Percentiles rank a stretch among this genome's conserved stretches.
These are phyloP conservation scores for Aegilops bicornis DNA, from an alignment of 176 grass and related monocot species.

Conservation along the genomic window DNA sequence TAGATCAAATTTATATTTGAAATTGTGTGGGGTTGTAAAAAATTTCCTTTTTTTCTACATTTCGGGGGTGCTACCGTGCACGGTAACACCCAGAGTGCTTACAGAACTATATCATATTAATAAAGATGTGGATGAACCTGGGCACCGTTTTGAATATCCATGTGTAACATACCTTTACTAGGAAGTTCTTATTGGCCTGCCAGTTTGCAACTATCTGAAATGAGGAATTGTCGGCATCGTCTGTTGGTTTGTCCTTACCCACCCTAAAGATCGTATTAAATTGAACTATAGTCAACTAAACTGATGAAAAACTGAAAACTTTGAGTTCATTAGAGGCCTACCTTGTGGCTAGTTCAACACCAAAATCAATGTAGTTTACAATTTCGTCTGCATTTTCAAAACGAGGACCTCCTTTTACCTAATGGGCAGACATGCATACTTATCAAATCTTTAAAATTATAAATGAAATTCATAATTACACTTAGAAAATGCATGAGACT, in stretches of 20 bases:
- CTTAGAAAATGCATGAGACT: background rate
- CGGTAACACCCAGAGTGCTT: too few relatives aligned
- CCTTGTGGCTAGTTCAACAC: constrained; percentile 78
- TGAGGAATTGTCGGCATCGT: constrained; percentile 40
- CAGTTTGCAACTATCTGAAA: constrained; percentile 91
- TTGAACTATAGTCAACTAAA: constrained; percentile 16
- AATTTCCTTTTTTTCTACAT: too few relatives aligned
- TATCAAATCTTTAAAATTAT: background rate
- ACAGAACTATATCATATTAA: background rate
- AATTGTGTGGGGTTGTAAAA: too few relatives aligned
- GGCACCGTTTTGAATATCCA: too few relatives aligned
- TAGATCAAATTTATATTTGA: too few relatives aligned
- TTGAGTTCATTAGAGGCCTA: constrained; percentile 33
- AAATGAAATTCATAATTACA: background rate
- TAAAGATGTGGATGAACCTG: background rate
- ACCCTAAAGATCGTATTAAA: constrained; percentile 49
- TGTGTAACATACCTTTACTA: constrained; percentile 63
- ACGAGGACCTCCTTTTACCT: constrained; percentile 34
- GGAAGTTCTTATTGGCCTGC: constrained; percentile 97
- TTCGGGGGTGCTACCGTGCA: too few relatives aligned
- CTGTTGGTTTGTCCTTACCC: constrained; percentile 53
- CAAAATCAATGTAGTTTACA: constrained; percentile 93
- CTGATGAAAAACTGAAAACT: constrained; percentile 6
- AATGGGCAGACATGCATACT: background rate
- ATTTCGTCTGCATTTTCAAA: constrained; percentile 66